Base-by-base conservation (phyloP, 225 moss, liverwort and hornwort species). In the Polytrichum formosum region DNA sequence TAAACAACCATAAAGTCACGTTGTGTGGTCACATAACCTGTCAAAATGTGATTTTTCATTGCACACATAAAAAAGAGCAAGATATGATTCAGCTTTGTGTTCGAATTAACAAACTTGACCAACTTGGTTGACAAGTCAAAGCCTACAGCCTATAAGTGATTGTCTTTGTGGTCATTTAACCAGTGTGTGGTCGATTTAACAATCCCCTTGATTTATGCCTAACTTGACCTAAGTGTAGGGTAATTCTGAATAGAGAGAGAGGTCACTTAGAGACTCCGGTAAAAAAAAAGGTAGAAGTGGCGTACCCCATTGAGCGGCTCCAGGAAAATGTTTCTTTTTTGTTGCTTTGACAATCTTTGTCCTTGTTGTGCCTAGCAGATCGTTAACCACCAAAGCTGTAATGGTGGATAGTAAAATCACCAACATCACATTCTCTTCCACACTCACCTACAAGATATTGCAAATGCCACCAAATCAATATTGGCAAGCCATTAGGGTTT, bases 371-470 rank as follows among this genome's bases (percentile, higher is more conserved):
- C 62, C 62, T 27, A 63, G 62, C 13, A 26, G 17, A 26, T 62
- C 62, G 10, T 62, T 22, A 26, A 28, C 25, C 6, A 16, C 62
- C 25, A 62, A 28, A 62, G 62, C 25, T 26, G 62, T 62, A 26
- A 62, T 26, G 26, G 22, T 62, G 25, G 62, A 62, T 27, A 62
- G 5, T 26, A 62, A 28, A 8, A 62, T 23, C 17, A 62, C 62
- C 21, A 62, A 16, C 62, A 62, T 26, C 26, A 62, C 62, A 26
- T 62, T 62, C 22, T 62, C 62, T 26, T 62, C 62, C 62, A 26
- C 62, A 1, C 23, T 22, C 62, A 62, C 62, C 62, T 62, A 26
- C 26, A 62, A 59, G 58, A 23, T n/a, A 21, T 59, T 59, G 20
- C 58, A 59, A 59, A 22, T 20, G 58, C n/a, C 23, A 59, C 8